A percentile compares a stretch with the other conserved stretches of the same genome.
These are phyloP conservation scores for Corynespora cassiicola DNA, from an alignment of 2,329 filamentous ascomycete genomes.

Conservation along the genomic window DNA sequence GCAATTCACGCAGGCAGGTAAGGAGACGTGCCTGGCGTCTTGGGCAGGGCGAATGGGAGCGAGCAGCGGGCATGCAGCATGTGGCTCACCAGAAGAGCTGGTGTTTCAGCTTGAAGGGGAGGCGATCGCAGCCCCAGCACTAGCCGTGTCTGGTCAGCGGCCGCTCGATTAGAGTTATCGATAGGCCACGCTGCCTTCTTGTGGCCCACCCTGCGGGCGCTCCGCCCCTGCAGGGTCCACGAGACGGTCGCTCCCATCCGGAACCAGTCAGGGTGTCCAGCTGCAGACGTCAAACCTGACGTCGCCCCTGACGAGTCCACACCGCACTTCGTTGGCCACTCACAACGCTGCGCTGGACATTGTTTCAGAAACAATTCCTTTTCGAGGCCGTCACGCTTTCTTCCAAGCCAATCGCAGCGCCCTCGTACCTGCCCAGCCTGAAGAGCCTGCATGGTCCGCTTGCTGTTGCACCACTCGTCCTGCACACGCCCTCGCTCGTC, in stretches of 20 bases:
- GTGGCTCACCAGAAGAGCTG: too few species aligned
- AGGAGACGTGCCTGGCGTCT: too few species aligned
- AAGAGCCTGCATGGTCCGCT: conserved; percentile 12
- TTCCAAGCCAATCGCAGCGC: conserved; percentile 31
- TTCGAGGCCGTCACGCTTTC: conserved; percentile 15
- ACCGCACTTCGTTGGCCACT: conserved; percentile 17
- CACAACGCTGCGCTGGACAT: too few species aligned
- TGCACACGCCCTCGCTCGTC: conserved; percentile 21
- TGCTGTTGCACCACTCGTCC: conserved; percentile 28
- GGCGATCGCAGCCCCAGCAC: conserved; percentile 25
- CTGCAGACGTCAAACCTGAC: conserved; percentile 24
- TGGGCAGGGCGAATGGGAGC: conserved; percentile 20
- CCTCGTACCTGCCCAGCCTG: conserved; percentile 33
- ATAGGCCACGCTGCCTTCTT: conserved; percentile 29
- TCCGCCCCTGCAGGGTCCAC: conserved; percentile 24
- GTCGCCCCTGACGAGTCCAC: conserved; percentile 23
- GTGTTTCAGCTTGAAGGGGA: conserved; percentile 31
- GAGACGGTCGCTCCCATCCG: conserved; percentile 10
- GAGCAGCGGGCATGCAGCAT: too few species aligned
- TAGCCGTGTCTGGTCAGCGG: conserved; percentile 14
- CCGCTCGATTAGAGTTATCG: conserved; percentile 22
- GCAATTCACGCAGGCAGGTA: too few species aligned
- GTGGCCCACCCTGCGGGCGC: too few species aligned
- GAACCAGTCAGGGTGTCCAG: conserved; percentile 10
- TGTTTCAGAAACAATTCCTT: conserved; percentile 40